Evolutionary conservation across 345 rosid species (phyloP).

Genomic region (Brassica nigra): DNA sequence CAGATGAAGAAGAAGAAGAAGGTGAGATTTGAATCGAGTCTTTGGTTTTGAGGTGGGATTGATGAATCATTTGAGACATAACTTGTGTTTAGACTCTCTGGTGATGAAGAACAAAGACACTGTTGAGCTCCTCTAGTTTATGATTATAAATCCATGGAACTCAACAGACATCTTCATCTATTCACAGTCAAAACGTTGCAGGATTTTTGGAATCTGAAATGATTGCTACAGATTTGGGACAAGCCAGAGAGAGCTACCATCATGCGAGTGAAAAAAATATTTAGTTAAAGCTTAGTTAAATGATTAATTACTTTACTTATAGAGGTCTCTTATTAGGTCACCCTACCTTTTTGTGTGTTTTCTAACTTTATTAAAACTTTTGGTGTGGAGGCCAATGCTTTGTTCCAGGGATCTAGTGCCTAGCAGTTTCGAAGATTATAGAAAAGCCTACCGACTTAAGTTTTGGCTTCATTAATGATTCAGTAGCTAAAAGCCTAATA

Average conservation of each 20-base stretch:
- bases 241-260: slow-evolving; percentile 25
- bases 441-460: slow-evolving; percentile 1
- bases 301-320: slow-evolving; percentile 17
- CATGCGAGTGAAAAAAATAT: background rate
- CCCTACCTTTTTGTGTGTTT: slow-evolving; percentile 33
- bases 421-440: slow-evolving; percentile 27
- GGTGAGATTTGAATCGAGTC: slow-evolving; percentile 6
- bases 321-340: slow-evolving; percentile 31
- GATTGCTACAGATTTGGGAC: slow-evolving; percentile 44
- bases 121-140: slow-evolving; percentile 19
- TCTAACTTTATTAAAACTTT: background rate
- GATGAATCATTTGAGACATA: slow-evolving; percentile 47
- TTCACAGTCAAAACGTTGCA: slow-evolving; percentile 32
- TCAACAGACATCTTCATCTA: slow-evolving; percentile 29
- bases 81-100: too few relatives aligned
- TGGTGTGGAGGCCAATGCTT: slow-evolving; percentile 37
- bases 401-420: slow-evolving; percentile 35
- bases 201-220: slow-evolving; percentile 11
- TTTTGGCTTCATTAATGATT: background rate
- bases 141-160: slow-evolving; percentile 24
- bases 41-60: too few relatives aligned
- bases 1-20: slow-evolving; percentile 27
- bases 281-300: slow-evolving; percentile 7
- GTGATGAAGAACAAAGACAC: slow-evolving; percentile 42
- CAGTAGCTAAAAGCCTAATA: slow-evolving; percentile 4